A percentile compares a stretch with the other conserved stretches of the same genome.
These are phyloP conservation scores for Auricularia auricula-judae DNA, from an alignment of 768 basidiomycete species.

Conservation along the genomic window DNA sequence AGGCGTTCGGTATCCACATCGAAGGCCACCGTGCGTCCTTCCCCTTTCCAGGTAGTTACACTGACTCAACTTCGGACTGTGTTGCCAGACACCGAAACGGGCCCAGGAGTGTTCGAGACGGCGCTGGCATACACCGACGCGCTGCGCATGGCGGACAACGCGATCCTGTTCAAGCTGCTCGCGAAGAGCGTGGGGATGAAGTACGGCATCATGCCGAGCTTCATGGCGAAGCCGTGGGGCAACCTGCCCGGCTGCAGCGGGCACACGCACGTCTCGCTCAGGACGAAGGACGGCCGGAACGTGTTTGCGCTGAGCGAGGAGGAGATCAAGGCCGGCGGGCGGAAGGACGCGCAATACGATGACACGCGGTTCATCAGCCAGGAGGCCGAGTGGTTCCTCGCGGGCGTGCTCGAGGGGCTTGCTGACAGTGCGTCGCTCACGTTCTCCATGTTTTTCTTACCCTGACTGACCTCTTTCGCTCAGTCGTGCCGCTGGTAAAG, in stretches of 20 bases:
- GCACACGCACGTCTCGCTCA: conserved; percentile 90
- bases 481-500: background rate
- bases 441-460: background rate
- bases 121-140: conserved; percentile 78
- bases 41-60: conserved; percentile 11
- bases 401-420: conserved; percentile 81
- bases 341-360: conserved; percentile 58
- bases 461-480: background rate
- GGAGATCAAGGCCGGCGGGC: conserved; percentile 44
- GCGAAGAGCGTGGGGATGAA: conserved; percentile 90
- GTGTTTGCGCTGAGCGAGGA: conserved; percentile 62
- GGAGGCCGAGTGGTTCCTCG: conserved; percentile 86
- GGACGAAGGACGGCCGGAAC: conserved; percentile 57
- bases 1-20: conserved; percentile 63
- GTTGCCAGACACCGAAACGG: conserved; percentile 76
- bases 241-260: conserved; percentile 93
- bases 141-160: conserved; percentile 80
- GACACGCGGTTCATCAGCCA: conserved; percentile 81
- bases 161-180: conserved; percentile 82
- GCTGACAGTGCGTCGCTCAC: conserved; percentile 55
- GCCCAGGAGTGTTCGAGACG: conserved; percentile 71
- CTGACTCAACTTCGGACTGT: background rate
- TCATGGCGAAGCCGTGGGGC: conserved; percentile 98
- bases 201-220: conserved; percentile 81
- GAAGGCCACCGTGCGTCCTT: conserved; percentile 69